Base-by-base conservation (phyloP, 176 grass and related monocot genomes). In the Hyparrhenia diplandra region DNA sequence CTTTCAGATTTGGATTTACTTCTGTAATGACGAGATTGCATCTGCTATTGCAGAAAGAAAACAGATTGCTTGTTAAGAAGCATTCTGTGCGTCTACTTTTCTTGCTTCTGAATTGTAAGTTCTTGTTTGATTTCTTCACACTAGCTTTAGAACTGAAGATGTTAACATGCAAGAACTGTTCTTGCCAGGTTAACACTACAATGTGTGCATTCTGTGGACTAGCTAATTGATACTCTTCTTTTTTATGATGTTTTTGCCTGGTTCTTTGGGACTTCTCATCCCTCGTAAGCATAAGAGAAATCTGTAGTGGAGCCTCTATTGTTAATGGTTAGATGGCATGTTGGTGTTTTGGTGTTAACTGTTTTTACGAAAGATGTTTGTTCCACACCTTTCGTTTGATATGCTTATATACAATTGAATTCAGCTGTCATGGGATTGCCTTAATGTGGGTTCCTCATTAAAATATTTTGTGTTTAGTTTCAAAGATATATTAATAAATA, bases 51-150 rank as follows among this genome's bases (percentile, higher is more conserved):
- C 88, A 85, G 62, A 98, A 91, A 70, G 92, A 93, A 74, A 85
- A 83, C 65, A 82, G 88, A 30, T 83, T 85, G 62, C 86, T 83
- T 36, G 74, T 98, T 57, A 87, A 91, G 72, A 98, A 89, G 65
- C 88, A 93, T 82, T 89, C 88, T 69, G 88, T 98, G 32, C 88
- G 81, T 73, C 79, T 98, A 81, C 88, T 98, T 41, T 98, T 94
- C 84, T 85, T 98, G 75, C 84, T 98, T 72, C n/a, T n/a, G n/a
- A n/a, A n/a, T n/a, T n/a, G n/a, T n/a, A n/a, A n/a, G n/a, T n/a
- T n/a, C n/a, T n/a, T n/a, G n/a, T n/a, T n/a, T n/a, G n/a, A n/a
- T n/a, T n/a, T n/a, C n/a, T n/a, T n/a, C n/a, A n/a, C n/a, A n/a
- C n/a, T n/a, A n/a, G n/a, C n/a, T n/a, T n/a, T n/a, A n/a, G n/a